These are phyloP conservation scores for Zychaea mexicana DNA, from an alignment of 371 early-diverging fungal species.

Conservation along the genomic window DNA sequence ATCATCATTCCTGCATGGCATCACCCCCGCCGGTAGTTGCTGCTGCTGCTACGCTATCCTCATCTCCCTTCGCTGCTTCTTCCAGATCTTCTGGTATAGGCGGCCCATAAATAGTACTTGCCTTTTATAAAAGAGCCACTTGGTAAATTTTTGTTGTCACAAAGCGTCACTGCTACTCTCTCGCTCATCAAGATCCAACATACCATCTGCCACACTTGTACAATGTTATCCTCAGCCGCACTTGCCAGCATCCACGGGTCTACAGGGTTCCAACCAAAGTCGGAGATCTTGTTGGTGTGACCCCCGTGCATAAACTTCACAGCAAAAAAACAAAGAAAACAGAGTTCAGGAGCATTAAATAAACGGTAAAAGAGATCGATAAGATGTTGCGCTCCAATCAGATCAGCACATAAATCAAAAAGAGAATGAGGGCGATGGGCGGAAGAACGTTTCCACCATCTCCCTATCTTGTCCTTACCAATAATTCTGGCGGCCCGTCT, in stretches of 20 bases:
- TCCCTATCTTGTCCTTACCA: conserved; percentile 55
- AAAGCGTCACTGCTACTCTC: background rate
- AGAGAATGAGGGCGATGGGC: no score
- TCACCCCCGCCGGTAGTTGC: background rate
- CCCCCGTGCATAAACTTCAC: conserved; percentile 97
- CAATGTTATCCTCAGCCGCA: conserved; percentile 97
- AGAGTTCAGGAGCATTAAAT: no score
- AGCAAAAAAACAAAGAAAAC: no score
- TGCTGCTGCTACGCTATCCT: background rate
- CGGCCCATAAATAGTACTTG: conserved; percentile 10
- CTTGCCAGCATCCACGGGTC: conserved; percentile 96
- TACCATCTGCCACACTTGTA: conserved; percentile 99
- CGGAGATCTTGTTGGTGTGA: conserved; percentile 97
- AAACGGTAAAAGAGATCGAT: background rate
- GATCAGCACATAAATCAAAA: background rate
- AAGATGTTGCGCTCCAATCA: background rate
- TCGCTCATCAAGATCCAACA: background rate
- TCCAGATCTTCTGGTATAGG: background rate
- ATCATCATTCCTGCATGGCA: background rate
- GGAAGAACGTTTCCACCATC: no score
- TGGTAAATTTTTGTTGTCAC: background rate
- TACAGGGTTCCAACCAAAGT: conserved; percentile 97
- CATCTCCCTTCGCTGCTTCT: background rate
- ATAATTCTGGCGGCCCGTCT: conserved; percentile 98
- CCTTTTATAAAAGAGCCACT: background rate